These are phyloP conservation scores for Plasmodium malariae DNA, from an alignment of 169 alveolate species.

Conservation along the genomic window DNA sequence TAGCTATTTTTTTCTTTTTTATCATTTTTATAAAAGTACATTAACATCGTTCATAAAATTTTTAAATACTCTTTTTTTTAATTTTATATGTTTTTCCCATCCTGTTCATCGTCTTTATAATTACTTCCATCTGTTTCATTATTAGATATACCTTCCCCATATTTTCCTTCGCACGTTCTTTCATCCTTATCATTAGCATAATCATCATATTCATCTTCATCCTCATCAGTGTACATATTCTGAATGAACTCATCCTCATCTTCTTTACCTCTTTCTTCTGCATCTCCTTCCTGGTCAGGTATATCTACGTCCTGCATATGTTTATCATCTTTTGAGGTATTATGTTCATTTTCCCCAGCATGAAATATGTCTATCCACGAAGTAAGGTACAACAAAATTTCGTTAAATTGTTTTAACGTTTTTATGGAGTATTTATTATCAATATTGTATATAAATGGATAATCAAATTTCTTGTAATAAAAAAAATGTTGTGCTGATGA, in stretches of 20 bases:
- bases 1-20: slow-evolving; percentile 17
- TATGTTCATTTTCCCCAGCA: slow-evolving; percentile 37
- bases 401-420: slow-evolving; percentile 38
- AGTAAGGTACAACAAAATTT: slow-evolving; percentile 50
- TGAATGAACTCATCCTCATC: slow-evolving; percentile 20
- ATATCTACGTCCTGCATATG: background rate
- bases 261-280: background rate
- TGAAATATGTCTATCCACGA: slow-evolving; percentile 69
- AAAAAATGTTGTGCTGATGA: slow-evolving; percentile 53
- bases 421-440: slow-evolving; percentile 40
- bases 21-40: background rate
- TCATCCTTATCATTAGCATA: background rate
- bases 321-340: background rate
- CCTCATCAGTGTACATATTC: slow-evolving; percentile 5
- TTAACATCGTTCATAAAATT: slow-evolving; percentile 25
- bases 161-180: slow-evolving; percentile 14
- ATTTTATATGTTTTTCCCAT: background rate
- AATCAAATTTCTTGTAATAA: slow-evolving; percentile 52
- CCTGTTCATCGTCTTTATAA: background rate
- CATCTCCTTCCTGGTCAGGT: slow-evolving; percentile 13
- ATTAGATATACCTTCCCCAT: background rate
- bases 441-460: slow-evolving; percentile 60
- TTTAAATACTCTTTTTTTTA: background rate
- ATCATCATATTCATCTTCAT: slow-evolving; percentile 18
- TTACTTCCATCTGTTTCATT: background rate